A percentile compares a stretch with the other conserved stretches of the same genome.
These are phyloP conservation scores for Blastobotrys indianensis DNA, from an alignment of 1,139 yeast species.

Conservation along the genomic window DNA sequence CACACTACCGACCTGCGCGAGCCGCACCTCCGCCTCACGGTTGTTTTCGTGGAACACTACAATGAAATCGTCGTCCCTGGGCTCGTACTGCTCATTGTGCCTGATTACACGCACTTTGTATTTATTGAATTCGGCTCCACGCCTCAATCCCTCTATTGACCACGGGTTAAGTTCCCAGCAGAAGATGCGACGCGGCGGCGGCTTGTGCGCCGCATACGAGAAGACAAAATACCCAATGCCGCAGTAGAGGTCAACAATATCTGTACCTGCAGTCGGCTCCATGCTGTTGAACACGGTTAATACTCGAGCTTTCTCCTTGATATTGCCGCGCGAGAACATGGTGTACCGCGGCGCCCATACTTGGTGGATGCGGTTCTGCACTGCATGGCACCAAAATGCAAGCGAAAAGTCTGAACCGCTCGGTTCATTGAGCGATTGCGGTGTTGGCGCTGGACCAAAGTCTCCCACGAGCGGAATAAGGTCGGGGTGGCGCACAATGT, in stretches of 20 bases:
- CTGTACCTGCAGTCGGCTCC: slow-evolving; percentile 33
- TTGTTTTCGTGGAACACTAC: slow-evolving; percentile 61
- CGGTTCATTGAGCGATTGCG: slow-evolving; percentile 38
- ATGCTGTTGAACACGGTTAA: slow-evolving; percentile 32
- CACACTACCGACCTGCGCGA: slow-evolving; percentile 22
- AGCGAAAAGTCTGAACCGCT: slow-evolving; percentile 42
- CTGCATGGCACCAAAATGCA: slow-evolving; percentile 67
- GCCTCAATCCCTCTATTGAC: slow-evolving; percentile 65
- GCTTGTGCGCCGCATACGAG: slow-evolving; percentile 51
- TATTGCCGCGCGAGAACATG: slow-evolving; percentile 87
- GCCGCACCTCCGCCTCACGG: slow-evolving; percentile 42
- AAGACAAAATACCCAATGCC: slow-evolving; percentile 86
- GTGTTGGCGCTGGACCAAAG: slow-evolving; percentile 45
- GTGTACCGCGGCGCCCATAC: slow-evolving; percentile 82
- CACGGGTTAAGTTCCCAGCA: slow-evolving; percentile 88
- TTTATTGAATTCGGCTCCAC: slow-evolving; percentile 48
- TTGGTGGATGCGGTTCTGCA: slow-evolving; percentile 72
- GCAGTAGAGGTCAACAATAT: slow-evolving; percentile 65
- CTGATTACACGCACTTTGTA: slow-evolving; percentile 38
- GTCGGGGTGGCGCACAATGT: slow-evolving; percentile 58
- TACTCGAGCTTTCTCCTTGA: slow-evolving; percentile 71
- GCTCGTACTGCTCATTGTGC: slow-evolving; percentile 31
- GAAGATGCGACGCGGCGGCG: slow-evolving; percentile 43
- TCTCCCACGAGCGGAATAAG: slow-evolving; percentile 58
- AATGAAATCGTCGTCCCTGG: slow-evolving; percentile 28